A percentile compares a stretch with the other conserved stretches of the same genome.
Conservation (phyloP, 2,329 filamentous ascomycete genomes). For the Claviceps sorghi region DNA sequence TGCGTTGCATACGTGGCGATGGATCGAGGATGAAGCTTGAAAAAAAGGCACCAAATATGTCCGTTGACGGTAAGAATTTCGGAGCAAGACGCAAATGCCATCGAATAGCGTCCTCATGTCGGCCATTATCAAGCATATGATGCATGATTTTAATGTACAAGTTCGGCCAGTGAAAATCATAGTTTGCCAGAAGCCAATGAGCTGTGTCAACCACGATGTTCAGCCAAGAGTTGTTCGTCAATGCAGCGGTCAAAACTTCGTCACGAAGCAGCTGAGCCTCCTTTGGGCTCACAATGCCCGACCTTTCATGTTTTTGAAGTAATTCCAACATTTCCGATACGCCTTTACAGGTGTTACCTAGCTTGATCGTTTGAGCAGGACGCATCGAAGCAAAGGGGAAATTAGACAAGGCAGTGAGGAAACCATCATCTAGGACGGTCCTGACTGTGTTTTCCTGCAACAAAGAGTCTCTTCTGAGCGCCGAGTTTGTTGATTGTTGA, state of each 20-base stretch:
- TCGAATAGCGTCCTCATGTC: constrained; percentile 23
- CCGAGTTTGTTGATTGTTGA: background rate
- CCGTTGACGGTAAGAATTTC: constrained; percentile 26
- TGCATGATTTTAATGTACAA: constrained; percentile 34
- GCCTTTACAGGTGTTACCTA: constrained; percentile 11
- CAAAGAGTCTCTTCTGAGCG: background rate
- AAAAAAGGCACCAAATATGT: constrained; percentile 28
- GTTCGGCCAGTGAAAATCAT: constrained; percentile 31
- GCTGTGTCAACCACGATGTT: constrained; percentile 14
- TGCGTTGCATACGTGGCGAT: constrained; percentile 22
- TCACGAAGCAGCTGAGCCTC: constrained; percentile 16
- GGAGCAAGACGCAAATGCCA: constrained; percentile 35
- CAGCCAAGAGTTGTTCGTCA: constrained; percentile 14
- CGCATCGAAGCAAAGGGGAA: constrained; percentile 10
- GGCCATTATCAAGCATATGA: constrained; percentile 24
- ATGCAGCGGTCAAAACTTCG: constrained; percentile 16
- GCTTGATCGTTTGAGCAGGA: constrained; percentile 9
- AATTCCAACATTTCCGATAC: constrained; percentile 16
- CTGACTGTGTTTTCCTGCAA: background rate
- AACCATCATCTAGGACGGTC: background rate
- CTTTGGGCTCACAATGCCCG: constrained; percentile 10
- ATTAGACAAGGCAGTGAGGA: constrained; percentile 4
- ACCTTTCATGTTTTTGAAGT: constrained; percentile 8
- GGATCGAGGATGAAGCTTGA: constrained; percentile 27
- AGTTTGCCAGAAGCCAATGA: constrained; percentile 20